Evolutionary conservation across 2,329 filamentous ascomycete genomes (phyloP).

Genomic region (Conoideocrella luteorostrata): DNA sequence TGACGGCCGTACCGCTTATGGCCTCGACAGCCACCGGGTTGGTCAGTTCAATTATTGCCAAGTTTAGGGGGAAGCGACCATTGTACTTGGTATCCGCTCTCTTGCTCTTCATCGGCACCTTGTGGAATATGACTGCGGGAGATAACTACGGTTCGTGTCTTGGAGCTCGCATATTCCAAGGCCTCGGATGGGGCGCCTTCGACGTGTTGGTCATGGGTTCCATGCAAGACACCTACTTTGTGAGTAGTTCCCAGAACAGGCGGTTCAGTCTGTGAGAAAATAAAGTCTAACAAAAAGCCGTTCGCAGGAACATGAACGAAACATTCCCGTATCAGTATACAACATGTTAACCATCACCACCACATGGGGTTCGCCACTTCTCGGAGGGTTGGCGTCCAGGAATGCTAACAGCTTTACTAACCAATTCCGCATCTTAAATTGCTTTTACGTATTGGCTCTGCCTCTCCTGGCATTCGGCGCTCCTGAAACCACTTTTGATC

Average conservation of each 20-base stretch:
- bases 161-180: conserved; percentile 47
- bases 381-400: conserved; percentile 44
- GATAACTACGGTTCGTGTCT: conserved; percentile 40
- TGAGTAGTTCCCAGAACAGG: conserved; percentile 24
- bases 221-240: conserved; percentile 52
- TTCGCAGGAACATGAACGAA: conserved; percentile 44
- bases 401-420: conserved; percentile 33
- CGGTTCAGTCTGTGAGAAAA: background rate
- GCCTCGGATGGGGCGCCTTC: conserved; percentile 53
- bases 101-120: conserved; percentile 40
- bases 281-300: background rate
- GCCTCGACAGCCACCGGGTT: conserved; percentile 41
- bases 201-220: conserved; percentile 46
- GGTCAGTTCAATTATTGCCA: conserved; percentile 33
- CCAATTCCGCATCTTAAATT: conserved; percentile 46
- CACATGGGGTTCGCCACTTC: conserved; percentile 48
- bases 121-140: conserved; percentile 42
- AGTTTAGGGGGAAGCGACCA: conserved; percentile 46
- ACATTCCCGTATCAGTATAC: conserved; percentile 37
- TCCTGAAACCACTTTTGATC: conserved; percentile 48
- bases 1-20: conserved; percentile 48
- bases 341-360: conserved; percentile 37
- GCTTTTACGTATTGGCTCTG: conserved; percentile 40
- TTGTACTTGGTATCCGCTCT: conserved; percentile 43
- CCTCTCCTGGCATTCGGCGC: conserved; percentile 40